Evolutionary conservation across 2,329 filamentous ascomycete species (phyloP).

Genomic region (Tolypocladium cylindrosporum): DNA sequence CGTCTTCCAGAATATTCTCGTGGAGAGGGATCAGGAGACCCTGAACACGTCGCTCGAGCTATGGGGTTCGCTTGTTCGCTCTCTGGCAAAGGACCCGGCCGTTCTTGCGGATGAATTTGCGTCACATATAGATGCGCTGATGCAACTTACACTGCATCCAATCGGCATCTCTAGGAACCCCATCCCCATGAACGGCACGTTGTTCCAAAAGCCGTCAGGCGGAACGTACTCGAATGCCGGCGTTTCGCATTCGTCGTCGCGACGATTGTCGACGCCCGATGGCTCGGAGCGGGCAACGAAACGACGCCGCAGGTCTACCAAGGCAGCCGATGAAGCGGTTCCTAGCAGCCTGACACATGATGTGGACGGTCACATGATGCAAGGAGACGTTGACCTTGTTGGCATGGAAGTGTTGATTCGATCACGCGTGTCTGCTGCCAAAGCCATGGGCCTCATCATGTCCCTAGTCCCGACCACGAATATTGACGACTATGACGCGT

Average conservation of each 20-base stretch:
- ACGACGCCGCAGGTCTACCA: constrained; percentile 75
- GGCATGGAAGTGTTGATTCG: constrained; percentile 81
- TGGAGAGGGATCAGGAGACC: constrained; percentile 80
- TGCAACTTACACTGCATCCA: constrained; percentile 78
- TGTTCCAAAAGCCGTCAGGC: constrained; percentile 92
- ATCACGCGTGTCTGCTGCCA: constrained; percentile 78
- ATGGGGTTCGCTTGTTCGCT: constrained; percentile 69
- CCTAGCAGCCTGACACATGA: constrained; percentile 70
- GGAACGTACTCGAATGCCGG: constrained; percentile 58
- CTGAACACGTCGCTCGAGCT: constrained; percentile 76
- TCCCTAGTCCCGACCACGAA: constrained; percentile 58
- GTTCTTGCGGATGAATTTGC: constrained; percentile 65
- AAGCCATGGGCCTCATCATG: constrained; percentile 78
- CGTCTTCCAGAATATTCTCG: constrained; percentile 89
- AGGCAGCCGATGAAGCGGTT: constrained; percentile 55
- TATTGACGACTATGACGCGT: constrained; percentile 54
- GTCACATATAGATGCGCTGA: constrained; percentile 66
- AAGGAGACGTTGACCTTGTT: constrained; percentile 90
- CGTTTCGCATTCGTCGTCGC: constrained; percentile 28
- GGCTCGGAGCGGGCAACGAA: constrained; percentile 56
- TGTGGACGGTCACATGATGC: constrained; percentile 95
- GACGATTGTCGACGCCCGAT: constrained; percentile 42
- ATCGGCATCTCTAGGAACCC: constrained; percentile 87
- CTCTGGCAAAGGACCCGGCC: constrained; percentile 52
- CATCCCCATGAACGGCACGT: constrained; percentile 77